phyloP scores from a whole-genome alignment of 2,329 filamentous ascomycete species.

The Calonectria crousiana region DNA sequence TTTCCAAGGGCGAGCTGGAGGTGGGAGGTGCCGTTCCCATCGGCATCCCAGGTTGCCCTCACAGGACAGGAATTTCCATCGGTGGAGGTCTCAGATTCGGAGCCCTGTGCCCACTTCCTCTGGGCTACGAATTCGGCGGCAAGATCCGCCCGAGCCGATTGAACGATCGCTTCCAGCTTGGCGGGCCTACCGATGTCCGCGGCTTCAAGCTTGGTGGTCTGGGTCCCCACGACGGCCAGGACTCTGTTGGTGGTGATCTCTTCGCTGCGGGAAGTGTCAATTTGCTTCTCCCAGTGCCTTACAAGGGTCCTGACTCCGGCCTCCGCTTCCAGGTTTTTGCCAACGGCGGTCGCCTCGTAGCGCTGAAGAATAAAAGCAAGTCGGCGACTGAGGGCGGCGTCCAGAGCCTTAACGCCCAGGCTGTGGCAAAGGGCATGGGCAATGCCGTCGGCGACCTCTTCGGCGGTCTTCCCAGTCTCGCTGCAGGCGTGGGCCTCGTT shows the following conservation, averaged over 20 bases:
- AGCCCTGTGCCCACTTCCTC: slow-evolving; percentile 83
- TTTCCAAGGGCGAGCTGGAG: slow-evolving; percentile 92
- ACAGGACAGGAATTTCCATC: slow-evolving; percentile 82
- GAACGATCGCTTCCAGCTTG: slow-evolving; percentile 95
- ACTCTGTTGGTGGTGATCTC: slow-evolving; percentile 91
- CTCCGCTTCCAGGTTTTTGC: slow-evolving; percentile 91
- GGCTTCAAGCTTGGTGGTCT: slow-evolving; percentile 92
- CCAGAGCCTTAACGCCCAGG: slow-evolving; percentile 52
- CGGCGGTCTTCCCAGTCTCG: slow-evolving; percentile 83
- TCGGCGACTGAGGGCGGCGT: slow-evolving; percentile 52
- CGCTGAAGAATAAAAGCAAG: slow-evolving; percentile 72
- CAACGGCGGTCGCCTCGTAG: slow-evolving; percentile 88
- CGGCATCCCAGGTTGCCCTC: slow-evolving; percentile 74
- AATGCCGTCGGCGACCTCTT: slow-evolving; percentile 77
- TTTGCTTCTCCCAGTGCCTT: slow-evolving; percentile 86
- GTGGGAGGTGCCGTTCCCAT: slow-evolving; percentile 81
- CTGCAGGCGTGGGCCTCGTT: slow-evolving; percentile 89
- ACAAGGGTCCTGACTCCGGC: slow-evolving; percentile 83
- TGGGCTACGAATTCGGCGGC: slow-evolving; percentile 65
- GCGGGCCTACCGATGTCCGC: slow-evolving; percentile 93
- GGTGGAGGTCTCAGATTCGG: slow-evolving; percentile 86
- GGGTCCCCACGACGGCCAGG: slow-evolving; percentile 86
- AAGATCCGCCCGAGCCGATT: slow-evolving; percentile 78
- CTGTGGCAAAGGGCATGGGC: slow-evolving; percentile 66
- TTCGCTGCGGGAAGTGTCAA: slow-evolving; percentile 92